Evolutionary conservation across 352 stramenopile species (phyloP).

Genomic region (Thalassiosira hispida): DNA sequence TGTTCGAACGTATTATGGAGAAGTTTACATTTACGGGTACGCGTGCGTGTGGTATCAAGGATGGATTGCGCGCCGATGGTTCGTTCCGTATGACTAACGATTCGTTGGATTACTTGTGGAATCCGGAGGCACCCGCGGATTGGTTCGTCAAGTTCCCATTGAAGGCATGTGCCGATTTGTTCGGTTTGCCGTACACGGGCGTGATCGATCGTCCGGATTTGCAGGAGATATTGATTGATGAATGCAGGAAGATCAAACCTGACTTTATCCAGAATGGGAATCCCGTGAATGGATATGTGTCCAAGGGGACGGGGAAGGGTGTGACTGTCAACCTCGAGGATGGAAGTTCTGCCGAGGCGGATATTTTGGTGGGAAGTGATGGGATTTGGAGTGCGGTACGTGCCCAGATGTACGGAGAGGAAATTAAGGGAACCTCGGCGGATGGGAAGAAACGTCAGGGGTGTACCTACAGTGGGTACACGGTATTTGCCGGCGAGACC

Average conservation of each 20-base stretch:
- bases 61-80: constrained; percentile 86
- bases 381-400: constrained; percentile 88
- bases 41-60: constrained; percentile 87
- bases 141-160: constrained; percentile 89
- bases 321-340: constrained; percentile 76
- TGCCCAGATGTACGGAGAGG: constrained; percentile 88
- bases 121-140: constrained; percentile 79
- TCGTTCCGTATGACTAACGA: constrained; percentile 83
- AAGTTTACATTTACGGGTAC: constrained; percentile 90
- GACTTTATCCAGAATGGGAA: constrained; percentile 87
- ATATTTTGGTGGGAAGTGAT: constrained; percentile 88
- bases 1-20: constrained; percentile 88
- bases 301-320: constrained; percentile 69
- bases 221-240: constrained; percentile 88
- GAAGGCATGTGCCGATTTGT: constrained; percentile 82
- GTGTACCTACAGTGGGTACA: constrained; percentile 88
- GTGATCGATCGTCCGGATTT: constrained; percentile 88
- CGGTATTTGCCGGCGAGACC: constrained; percentile 87
- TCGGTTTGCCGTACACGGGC: constrained; percentile 85
- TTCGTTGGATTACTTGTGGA: constrained; percentile 79
- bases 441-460: constrained; percentile 76
- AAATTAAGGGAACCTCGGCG: constrained; percentile 66
- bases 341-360: constrained; percentile 67
- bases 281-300: constrained; percentile 80
- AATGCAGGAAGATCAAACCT: constrained; percentile 83